Percentiles rank a stretch among this genome's conserved stretches.
Conservation (phyloP, 805 yeast genomes). For the Isabelozyma gotoi region DNA sequence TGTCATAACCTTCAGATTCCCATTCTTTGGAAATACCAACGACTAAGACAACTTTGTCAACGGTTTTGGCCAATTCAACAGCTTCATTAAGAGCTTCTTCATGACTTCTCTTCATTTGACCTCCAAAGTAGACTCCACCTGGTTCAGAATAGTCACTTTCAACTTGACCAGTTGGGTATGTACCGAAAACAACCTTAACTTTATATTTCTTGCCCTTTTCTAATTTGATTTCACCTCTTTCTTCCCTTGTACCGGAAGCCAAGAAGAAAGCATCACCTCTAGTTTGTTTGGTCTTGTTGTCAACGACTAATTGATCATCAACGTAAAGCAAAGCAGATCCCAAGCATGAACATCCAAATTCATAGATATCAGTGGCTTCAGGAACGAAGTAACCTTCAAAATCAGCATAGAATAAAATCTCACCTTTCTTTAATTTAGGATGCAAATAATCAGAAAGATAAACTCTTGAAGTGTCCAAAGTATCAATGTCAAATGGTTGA, state of each 20-base stretch:
- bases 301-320: slow-evolving; percentile 53
- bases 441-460: slow-evolving; percentile 22
- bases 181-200: slow-evolving; percentile 50
- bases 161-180: slow-evolving; percentile 35
- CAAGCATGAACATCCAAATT: slow-evolving; percentile 49
- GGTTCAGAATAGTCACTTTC: slow-evolving; percentile 13
- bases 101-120: slow-evolving; percentile 14
- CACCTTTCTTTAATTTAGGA: slow-evolving; percentile 15
- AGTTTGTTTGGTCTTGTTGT: slow-evolving; percentile 53
- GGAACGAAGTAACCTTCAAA: slow-evolving; percentile 46
- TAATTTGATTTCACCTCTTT: slow-evolving; percentile 33
- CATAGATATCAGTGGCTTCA: slow-evolving; percentile 47
- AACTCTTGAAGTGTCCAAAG: slow-evolving; percentile 17
- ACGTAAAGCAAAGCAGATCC: slow-evolving; percentile 59
- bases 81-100: slow-evolving; percentile 35
- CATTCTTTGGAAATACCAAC: slow-evolving; percentile 55
- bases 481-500: slow-evolving; percentile 13
- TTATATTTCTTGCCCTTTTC: slow-evolving; percentile 47
- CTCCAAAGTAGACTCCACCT: slow-evolving; percentile 27
- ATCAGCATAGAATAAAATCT: slow-evolving; percentile 40
- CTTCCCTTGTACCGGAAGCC: slow-evolving; percentile 56
- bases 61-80: slow-evolving; percentile 46
- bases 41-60: slow-evolving; percentile 52
- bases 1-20: slow-evolving; percentile 63
- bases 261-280: slow-evolving; percentile 50